phyloP scores from a whole-genome alignment of 1,139 yeast species.

The Diutina siamensis region DNA sequence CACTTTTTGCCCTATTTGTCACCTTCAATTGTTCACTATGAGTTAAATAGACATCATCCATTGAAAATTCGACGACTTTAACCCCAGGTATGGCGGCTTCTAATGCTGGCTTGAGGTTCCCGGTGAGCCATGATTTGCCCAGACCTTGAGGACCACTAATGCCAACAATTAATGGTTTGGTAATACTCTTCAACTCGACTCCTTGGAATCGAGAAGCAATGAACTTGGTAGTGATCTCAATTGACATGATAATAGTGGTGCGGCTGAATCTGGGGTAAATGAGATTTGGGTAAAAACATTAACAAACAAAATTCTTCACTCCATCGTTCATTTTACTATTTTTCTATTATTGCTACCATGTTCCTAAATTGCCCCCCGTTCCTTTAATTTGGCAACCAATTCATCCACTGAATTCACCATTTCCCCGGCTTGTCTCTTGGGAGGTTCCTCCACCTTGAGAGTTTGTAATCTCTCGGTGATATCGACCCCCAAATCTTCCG shows the following conservation, averaged over 20 bases:
- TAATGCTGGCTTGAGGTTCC: constrained; percentile 27
- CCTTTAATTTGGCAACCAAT: constrained; percentile 67
- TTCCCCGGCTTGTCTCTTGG: constrained; percentile 69
- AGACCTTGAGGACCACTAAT: constrained; percentile 90
- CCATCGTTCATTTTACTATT: not conserved
- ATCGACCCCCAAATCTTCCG: constrained; percentile 64
- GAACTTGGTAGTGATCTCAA: not conserved
- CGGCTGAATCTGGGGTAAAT: too few species aligned
- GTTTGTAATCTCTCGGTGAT: constrained; percentile 54
- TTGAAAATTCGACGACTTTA: constrained; percentile 48
- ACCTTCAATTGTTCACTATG: constrained; percentile 38
- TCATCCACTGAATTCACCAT: constrained; percentile 77
- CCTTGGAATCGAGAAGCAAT: not conserved
- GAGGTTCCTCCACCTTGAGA: constrained; percentile 74
- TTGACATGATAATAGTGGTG: too few species aligned
- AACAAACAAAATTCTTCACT: too few species aligned
- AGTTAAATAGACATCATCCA: constrained; percentile 79
- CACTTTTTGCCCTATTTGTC: constrained; percentile 8
- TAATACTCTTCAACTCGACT: constrained; percentile 7
- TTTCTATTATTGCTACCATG: too few species aligned
- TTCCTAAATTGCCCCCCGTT: constrained; percentile 39
- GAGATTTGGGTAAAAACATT: too few species aligned
- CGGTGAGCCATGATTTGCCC: constrained; percentile 68
- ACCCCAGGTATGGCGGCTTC: constrained; percentile 24
- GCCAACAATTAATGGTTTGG: constrained; percentile 49